Percentiles rank a stretch among this genome's conserved stretches.
phyloP scores from a whole-genome alignment of 768 basidiomycete genomes.

The Boletus barrowsii region DNA sequence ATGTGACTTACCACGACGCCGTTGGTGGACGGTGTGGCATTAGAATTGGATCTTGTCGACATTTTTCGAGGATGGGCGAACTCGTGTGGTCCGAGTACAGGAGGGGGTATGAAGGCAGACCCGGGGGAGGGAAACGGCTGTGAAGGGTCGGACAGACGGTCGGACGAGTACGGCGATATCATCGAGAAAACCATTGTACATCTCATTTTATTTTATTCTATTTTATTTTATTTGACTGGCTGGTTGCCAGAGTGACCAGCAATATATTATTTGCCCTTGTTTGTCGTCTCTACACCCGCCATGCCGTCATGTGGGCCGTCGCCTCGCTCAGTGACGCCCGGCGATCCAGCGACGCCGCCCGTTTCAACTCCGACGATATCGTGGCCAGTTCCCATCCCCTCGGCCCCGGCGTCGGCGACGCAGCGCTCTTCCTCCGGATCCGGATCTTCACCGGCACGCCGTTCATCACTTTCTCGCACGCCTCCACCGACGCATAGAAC shows the following conservation, averaged over 20 bases:
- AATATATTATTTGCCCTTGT: constrained; percentile 13
- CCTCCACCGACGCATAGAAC: constrained; percentile 23
- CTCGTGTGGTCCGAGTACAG: constrained; percentile 63
- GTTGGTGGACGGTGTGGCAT: constrained; percentile 4
- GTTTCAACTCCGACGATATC: constrained; percentile 30
- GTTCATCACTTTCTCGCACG: background rate
- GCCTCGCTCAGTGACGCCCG: constrained; percentile 19
- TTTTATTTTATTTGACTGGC: background rate
- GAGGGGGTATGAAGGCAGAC: constrained; percentile 66
- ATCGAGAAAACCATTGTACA: background rate
- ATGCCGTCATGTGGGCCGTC: constrained; percentile 1
- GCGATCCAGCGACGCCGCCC: constrained; percentile 26
- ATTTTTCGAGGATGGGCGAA: constrained; percentile 44
- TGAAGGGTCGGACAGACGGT: constrained; percentile 33
- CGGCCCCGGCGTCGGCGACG: constrained; percentile 21
- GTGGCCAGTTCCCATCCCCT: constrained; percentile 18
- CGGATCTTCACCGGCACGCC: constrained; percentile 7
- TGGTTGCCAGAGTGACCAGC: constrained; percentile 2
- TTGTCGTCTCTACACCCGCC: constrained; percentile 23
- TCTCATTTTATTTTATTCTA: background rate
- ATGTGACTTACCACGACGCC: constrained; percentile 31
- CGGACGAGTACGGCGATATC: background rate
- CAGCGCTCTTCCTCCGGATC: constrained; percentile 13
- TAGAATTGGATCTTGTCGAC: constrained; percentile 14
- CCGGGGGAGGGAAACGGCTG: constrained; percentile 62